Evolutionary conservation across 306 rosid genomes (phyloP).

Genomic region (Lathyrus aphaca): DNA sequence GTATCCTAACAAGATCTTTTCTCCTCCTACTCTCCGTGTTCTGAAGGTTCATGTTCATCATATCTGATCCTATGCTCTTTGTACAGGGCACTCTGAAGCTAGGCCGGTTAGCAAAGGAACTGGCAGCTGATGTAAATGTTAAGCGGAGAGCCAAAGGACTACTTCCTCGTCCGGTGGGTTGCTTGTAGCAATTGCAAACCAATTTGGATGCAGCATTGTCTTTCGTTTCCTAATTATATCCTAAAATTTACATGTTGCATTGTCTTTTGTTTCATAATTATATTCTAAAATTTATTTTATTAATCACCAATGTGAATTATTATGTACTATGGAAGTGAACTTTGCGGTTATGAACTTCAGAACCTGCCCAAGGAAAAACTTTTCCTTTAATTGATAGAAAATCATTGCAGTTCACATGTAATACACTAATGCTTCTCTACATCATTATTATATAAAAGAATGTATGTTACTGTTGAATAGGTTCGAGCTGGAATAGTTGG

Average conservation of each 20-base stretch:
- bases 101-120: constrained; percentile 71
- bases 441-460: constrained; percentile 12
- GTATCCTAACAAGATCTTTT: constrained; percentile 44
- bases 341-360: background rate
- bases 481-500: constrained; percentile 98
- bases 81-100: constrained; percentile 88
- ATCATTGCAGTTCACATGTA: background rate
- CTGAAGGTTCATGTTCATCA: constrained; percentile 28
- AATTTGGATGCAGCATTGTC: background rate
- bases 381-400: constrained; percentile 9
- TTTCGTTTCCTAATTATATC: constrained; percentile 27
- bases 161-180: constrained; percentile 84
- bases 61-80: constrained; percentile 40
- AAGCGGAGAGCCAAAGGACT: constrained; percentile 93
- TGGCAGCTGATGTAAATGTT: constrained; percentile 87
- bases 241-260: background rate
- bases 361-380: background rate
- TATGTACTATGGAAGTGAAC: constrained; percentile 3
- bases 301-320: constrained; percentile 5
- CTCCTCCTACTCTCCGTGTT: constrained; percentile 33
- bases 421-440: constrained; percentile 26
- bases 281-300: background rate
- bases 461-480: constrained; percentile 43
- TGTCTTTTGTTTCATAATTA: constrained; percentile 27
- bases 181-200: constrained; percentile 34